Evolutionary conservation across 768 basidiomycete species (phyloP), one percentile per base, ranked within the genome.

Genomic region (Kwoniella heveanensis): DNA sequence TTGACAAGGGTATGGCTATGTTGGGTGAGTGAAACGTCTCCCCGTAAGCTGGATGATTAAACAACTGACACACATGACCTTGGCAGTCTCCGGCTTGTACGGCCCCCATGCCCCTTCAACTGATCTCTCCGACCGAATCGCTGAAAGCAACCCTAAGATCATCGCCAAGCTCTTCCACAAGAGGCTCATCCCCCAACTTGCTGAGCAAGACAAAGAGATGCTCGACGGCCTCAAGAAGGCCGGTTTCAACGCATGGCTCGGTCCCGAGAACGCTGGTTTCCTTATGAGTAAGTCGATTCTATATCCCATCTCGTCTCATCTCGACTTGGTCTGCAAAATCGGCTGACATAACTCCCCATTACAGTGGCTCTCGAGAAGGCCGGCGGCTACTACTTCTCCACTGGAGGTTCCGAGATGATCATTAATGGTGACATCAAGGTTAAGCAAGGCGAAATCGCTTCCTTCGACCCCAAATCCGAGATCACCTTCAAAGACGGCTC

Each of bases 361-460:
- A 5, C 56, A 68, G 64, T 76, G 70, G 74, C 72, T 4, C 48
- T 73, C n/a, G 70, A 74, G 36, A 71, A 74, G 44, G 73, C 72
- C 22, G 75, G 75, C 19, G 75, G 75, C 8, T 74, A 74, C 60
- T 77, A 77, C 64, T 77, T 70, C 56, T 72, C 71, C 17, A 71
- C 70, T 21, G 87, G 87, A 30, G 85, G 84, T 10, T 84, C 84
- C 63, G 83, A 87, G 75, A 79, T 85, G 66, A 85, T 89, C 70
- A 83, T 84, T 49, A 86, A 88, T 69, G 87, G 87, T 5, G 85
- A 86, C 72, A 87, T 89, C 81, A 88, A 88, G 75, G 77, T 89
- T 60, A 89, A 88, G 80, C 86, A 84, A 77, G 86, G 86, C 59
- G 79, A 81, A 50, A 84, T 88, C 58, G 74, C 82, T 58, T 72